Evolutionary conservation across 306 rosid genomes (phyloP).

Genomic region (Lathyrus tuberosus): DNA sequence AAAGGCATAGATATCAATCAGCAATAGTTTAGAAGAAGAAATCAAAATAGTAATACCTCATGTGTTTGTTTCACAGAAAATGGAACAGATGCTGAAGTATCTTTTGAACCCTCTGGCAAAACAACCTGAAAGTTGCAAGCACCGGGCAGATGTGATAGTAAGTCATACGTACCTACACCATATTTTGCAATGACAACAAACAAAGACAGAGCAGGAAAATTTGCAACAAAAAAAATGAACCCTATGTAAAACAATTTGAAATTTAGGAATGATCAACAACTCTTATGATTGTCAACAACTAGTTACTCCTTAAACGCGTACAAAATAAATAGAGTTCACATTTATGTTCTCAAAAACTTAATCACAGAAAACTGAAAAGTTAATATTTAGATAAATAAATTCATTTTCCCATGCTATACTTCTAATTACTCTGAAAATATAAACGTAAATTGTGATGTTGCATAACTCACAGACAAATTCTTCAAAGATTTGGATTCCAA

Average conservation of each 20-base stretch:
- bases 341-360: slow-evolving; percentile 15
- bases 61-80: slow-evolving; percentile 70
- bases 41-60: slow-evolving; percentile 63
- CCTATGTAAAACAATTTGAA: background rate
- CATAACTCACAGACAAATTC: slow-evolving; percentile 15
- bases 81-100: slow-evolving; percentile 72
- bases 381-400: slow-evolving; percentile 24
- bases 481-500: slow-evolving; percentile 17
- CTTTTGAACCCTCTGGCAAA: slow-evolving; percentile 92
- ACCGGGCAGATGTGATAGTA: slow-evolving; percentile 30
- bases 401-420: background rate
- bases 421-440: slow-evolving; percentile 2
- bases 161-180: slow-evolving; percentile 30
- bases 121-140: slow-evolving; percentile 75
- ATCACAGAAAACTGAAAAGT: slow-evolving; percentile 18
- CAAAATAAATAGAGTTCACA: slow-evolving; percentile 13
- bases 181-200: slow-evolving; percentile 12
- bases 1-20: slow-evolving; percentile 27
- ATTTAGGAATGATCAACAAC: slow-evolving; percentile 15
- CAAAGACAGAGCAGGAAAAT: slow-evolving; percentile 15
- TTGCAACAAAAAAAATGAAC: background rate
- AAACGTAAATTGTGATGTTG: slow-evolving; percentile 30
- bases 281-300: background rate
- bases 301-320: background rate
- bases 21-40: slow-evolving; percentile 8